These are phyloP conservation scores for Thuja plicata DNA, from an alignment of 83 land plant genomes.

Conservation along the genomic window DNA sequence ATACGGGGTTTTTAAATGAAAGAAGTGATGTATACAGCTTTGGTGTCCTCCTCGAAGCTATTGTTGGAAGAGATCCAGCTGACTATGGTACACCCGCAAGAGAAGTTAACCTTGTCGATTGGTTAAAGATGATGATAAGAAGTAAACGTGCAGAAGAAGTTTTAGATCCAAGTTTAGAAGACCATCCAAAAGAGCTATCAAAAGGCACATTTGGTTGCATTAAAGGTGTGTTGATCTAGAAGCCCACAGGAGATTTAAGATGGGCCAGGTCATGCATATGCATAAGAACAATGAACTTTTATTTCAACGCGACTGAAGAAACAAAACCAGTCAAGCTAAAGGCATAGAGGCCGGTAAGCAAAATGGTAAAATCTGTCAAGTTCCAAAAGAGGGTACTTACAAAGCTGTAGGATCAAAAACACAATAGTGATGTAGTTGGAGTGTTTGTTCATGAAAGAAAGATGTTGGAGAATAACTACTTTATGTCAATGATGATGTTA, in stretches of 20 bases:
- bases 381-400: neutral
- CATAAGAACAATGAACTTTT: constrained; percentile 41
- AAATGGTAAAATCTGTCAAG: neutral
- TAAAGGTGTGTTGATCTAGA: constrained; percentile 55
- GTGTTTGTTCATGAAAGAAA: no score
- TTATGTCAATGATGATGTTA: no score
- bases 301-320: constrained; percentile 2
- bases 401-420: constrained; percentile 8
- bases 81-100: constrained; percentile 62
- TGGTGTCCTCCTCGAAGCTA: constrained; percentile 61
- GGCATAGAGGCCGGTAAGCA: neutral
- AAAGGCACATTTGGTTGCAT: constrained; percentile 45
- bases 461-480: no score
- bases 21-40: constrained; percentile 81
- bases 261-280: constrained; percentile 55
- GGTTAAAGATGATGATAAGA: constrained; percentile 58
- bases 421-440: neutral
- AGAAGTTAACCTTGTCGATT: constrained; percentile 64
- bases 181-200: constrained; percentile 43
- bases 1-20: constrained; percentile 69
- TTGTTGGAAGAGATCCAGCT: constrained; percentile 76
- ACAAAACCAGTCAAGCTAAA: neutral
- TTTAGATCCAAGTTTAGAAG: constrained; percentile 42
- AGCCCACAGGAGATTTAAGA: constrained; percentile 42
- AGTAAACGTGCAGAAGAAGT: constrained; percentile 48